Conservation (phyloP, 2,329 filamentous ascomycete species). For the Exophiala alcalophila region DNA sequence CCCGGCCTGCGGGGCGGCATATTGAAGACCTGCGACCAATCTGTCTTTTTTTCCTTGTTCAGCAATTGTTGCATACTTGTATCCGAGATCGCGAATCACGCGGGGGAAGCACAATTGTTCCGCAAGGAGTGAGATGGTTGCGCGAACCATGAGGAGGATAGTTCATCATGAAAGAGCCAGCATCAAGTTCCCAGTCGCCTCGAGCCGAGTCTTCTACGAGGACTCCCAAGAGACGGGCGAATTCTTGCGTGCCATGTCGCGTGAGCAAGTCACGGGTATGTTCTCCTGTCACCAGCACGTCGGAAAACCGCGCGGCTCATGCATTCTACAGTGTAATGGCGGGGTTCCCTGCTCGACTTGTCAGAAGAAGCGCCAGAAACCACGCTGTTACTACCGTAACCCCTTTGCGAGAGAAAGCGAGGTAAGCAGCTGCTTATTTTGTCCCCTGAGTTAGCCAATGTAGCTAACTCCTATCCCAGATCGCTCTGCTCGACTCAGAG, state of each 20-base stretch:
- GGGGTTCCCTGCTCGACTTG: constrained; percentile 25
- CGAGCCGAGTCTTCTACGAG: constrained; percentile 8
- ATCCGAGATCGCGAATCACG: neutral
- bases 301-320: constrained; percentile 1
- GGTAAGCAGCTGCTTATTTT: neutral
- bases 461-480: neutral
- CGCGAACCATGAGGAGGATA: constrained; percentile 22
- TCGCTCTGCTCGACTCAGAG: no score
- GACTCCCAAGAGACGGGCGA: constrained; percentile 20
- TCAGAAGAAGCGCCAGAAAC: constrained; percentile 24
- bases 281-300: neutral
- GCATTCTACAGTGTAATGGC: constrained; percentile 15
- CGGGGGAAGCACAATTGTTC: constrained; percentile 1
- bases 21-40: neutral
- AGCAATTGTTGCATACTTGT: neutral
- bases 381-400: constrained; percentile 21
- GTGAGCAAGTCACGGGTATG: constrained; percentile 26
- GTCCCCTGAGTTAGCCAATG: neutral
- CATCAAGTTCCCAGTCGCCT: constrained; percentile 12
- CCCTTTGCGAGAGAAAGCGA: constrained; percentile 9
- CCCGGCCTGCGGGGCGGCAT: neutral
- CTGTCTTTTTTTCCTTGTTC: neutral
- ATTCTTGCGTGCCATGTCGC: constrained; percentile 27
- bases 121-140: constrained; percentile 13
- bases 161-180: constrained; percentile 16